These are phyloP conservation scores for Ganoderma meredithae DNA, from an alignment of 1,284 basidiomycete species.

Conservation along the genomic window DNA sequence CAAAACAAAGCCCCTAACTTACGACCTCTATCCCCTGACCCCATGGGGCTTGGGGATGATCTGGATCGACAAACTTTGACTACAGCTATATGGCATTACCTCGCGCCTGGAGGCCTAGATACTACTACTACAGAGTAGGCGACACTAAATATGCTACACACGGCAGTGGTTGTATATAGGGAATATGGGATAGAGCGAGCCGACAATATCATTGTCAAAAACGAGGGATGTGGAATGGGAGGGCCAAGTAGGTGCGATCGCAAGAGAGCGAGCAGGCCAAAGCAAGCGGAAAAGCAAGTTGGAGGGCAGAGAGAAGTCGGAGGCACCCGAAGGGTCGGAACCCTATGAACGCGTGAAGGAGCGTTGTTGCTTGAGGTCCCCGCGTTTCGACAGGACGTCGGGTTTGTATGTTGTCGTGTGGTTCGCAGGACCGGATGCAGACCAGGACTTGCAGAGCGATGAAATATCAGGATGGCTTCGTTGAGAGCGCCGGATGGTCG, in stretches of 20 bases:
- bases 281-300: neutral
- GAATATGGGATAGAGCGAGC: neutral
- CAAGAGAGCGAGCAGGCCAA: neutral
- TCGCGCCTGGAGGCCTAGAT: neutral
- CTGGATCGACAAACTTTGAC: neutral
- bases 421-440: conserved; percentile 61
- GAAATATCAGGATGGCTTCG: conserved; percentile 64
- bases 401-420: conserved; percentile 49
- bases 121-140: neutral
- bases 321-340: neutral
- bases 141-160: neutral
- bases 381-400: conserved; percentile 14
- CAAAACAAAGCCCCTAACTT: neutral
- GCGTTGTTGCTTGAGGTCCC: neutral
- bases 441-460: conserved; percentile 66
- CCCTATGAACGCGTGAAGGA: neutral
- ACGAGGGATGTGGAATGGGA: neutral
- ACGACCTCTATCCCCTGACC: neutral
- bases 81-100: neutral
- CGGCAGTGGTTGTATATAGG: neutral
- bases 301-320: neutral
- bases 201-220: neutral
- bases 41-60: neutral
- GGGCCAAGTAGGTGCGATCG: neutral
- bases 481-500: conserved; percentile 56